Base-by-base conservation (phyloP, 2,329 filamentous ascomycete genomes). In the Lomentospora prolificans region DNA sequence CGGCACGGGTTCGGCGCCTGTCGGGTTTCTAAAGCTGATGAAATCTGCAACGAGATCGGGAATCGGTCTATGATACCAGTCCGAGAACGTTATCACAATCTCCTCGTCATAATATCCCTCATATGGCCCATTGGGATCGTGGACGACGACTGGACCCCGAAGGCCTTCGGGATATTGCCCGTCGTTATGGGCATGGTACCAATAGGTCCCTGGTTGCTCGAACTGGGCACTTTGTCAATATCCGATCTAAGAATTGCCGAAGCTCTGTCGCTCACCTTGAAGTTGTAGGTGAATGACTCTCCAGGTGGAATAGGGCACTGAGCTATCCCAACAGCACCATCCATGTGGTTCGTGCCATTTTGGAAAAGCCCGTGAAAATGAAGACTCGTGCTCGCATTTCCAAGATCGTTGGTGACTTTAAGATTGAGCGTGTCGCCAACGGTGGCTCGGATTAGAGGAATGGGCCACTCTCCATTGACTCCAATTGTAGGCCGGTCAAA, bases 391-490 rank as follows among this genome's bases (percentile, higher is more conserved):
- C 75, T 72, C 66, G 85, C 76, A 63, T 87, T 83, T 4, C 79
- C 79, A 4, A 87, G 72, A 22, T 72, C 69, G 64, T 87, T 87
- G 58, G 74, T 68, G 46, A 80, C 73, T 56, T 82, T 81, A 58
- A 86, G 70, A 57, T 85, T 64, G 53, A 86, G 61, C 22, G 71
- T 75, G 64, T 89, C 85, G 57, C 85, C 85, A 52, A 83, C 71
- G 51, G 76, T 77, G 39, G 79, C 84, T 55, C 79, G 75, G 56
- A 90, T 84, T 25, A 70, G 68, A 1, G 89, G 88, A 54, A 87
- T 77, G 2, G 88, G 89, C 85, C 87, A 90, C 70, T 84, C 67
- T 3, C 80, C 81, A 63, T 94, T 92, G 71, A 92, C 86, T 48
- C 85, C 86, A 64, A 92, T 87, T 3, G 80, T 79, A n/a, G 82